phyloP scores from a whole-genome alignment of 352 stramenopile genomes.

The Globisporangium spiculum region DNA sequence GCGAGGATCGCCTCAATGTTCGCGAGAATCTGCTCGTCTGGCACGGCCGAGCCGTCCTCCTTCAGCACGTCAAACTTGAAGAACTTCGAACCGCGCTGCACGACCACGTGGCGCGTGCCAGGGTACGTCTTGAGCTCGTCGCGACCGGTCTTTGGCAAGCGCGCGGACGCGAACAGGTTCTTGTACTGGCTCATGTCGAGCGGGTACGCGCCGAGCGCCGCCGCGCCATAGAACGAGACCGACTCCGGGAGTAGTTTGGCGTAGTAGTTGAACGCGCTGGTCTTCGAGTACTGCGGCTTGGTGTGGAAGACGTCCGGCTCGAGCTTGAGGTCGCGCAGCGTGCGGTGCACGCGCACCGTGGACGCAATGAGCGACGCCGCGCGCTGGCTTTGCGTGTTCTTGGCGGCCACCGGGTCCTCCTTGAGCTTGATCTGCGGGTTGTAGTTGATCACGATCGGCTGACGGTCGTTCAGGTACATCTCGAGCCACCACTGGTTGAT shows the following conservation, averaged over 20 bases:
- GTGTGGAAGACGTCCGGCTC: constrained; percentile 89
- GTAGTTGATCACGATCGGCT: constrained; percentile 88
- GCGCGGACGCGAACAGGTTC: constrained; percentile 83
- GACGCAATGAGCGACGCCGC: constrained; percentile 86
- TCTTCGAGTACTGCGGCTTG: constrained; percentile 82
- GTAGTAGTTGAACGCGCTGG: constrained; percentile 75
- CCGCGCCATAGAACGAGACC: constrained; percentile 87
- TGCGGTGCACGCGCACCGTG: constrained; percentile 78
- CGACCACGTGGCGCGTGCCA: constrained; percentile 73
- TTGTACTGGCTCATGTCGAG: constrained; percentile 93
- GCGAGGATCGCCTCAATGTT: constrained; percentile 83
- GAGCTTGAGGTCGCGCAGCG: constrained; percentile 74
- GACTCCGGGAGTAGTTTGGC: constrained; percentile 79
- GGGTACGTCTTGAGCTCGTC: constrained; percentile 72
- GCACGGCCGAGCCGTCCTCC: constrained; percentile 46
- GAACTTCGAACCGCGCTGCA: constrained; percentile 85
- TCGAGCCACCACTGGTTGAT: constrained; percentile 93
- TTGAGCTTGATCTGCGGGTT: constrained; percentile 91
- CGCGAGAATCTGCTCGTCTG: constrained; percentile 79
- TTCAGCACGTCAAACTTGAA: constrained; percentile 87
- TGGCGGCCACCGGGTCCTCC: constrained; percentile 70
- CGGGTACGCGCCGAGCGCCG: constrained; percentile 80
- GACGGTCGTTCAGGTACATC: constrained; percentile 89
- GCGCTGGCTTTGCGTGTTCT: constrained; percentile 84
- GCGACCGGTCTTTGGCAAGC: constrained; percentile 56